A percentile compares a stretch with the other conserved stretches of the same genome.
phyloP scores from a whole-genome alignment of 805 yeast genomes.

The Kregervanrija fluxuum region DNA sequence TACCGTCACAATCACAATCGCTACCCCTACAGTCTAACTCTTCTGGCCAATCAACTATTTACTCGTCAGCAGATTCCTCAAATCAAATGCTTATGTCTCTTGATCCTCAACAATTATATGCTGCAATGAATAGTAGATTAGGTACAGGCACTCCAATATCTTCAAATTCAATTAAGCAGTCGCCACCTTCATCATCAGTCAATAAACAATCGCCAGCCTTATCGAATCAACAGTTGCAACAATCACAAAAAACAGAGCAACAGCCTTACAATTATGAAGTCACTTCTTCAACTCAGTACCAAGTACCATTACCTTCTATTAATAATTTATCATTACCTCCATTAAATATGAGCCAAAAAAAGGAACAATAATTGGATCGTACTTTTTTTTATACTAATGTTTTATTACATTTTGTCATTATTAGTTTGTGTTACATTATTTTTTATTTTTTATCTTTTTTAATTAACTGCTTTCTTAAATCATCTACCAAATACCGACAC shows the following conservation, averaged over 20 bases:
- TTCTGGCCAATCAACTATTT: neutral
- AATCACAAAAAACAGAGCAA: neutral
- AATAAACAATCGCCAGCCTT: neutral
- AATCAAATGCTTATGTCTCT: too few relatives aligned
- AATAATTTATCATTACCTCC: constrained; percentile 28
- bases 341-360: constrained; percentile 23
- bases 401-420: constrained; percentile 1
- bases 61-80: neutral
- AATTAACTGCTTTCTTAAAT: too few relatives aligned
- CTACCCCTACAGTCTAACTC: neutral
- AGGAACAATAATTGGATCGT: neutral
- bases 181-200: too few relatives aligned
- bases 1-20: neutral
- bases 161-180: too few relatives aligned
- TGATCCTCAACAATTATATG: too few relatives aligned
- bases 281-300: constrained; percentile 1
- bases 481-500: too few relatives aligned
- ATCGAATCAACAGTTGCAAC: constrained; percentile 2
- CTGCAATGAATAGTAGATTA: too few relatives aligned
- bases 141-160: too few relatives aligned
- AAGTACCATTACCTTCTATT: constrained; percentile 17
- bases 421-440: neutral
- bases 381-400: too few relatives aligned
- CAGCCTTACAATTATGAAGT: neutral
- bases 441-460: neutral